These are phyloP conservation scores for Fusarium denticulatum DNA, from an alignment of 2,329 filamentous ascomycete species.

Conservation along the genomic window DNA sequence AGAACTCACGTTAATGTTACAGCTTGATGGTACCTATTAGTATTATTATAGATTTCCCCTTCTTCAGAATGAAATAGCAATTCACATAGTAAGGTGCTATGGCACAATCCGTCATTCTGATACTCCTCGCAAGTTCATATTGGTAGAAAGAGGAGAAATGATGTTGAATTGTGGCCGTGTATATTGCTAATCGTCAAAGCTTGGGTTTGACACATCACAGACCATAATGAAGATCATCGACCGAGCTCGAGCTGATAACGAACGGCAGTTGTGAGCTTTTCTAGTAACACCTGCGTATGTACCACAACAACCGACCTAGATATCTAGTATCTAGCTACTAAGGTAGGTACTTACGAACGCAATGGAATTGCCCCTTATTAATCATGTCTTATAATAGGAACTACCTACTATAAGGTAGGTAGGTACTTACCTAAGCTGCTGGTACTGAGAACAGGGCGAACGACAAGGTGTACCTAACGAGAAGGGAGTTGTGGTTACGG, in stretches of 20 bases:
- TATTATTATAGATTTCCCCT: not conserved
- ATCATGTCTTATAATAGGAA: not conserved
- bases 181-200: slow-evolving; percentile 12
- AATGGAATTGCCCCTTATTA: slow-evolving; percentile 2
- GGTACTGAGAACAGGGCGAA: not conserved
- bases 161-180: slow-evolving; percentile 7
- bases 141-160: not conserved
- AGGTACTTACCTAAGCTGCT: not conserved
- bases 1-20: not conserved
- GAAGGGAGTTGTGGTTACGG: slow-evolving; percentile 17
- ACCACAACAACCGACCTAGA: not conserved
- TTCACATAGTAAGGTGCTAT: not conserved
- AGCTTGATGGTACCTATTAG: not conserved
- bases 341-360: not conserved
- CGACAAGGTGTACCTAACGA: not conserved
- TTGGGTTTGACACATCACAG: slow-evolving; percentile 19
- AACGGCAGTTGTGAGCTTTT: not conserved
- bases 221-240: not conserved
- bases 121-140: not conserved
- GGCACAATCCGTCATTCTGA: not conserved
- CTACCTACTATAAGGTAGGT: not conserved
- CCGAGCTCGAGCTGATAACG: not conserved
- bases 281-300: not conserved
- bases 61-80: not conserved
- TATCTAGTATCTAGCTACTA: not conserved